Evolutionary conservation across 192 early-diverging fungal genomes (phyloP).

Genomic region (Tieghemiomyces parasiticus): DNA sequence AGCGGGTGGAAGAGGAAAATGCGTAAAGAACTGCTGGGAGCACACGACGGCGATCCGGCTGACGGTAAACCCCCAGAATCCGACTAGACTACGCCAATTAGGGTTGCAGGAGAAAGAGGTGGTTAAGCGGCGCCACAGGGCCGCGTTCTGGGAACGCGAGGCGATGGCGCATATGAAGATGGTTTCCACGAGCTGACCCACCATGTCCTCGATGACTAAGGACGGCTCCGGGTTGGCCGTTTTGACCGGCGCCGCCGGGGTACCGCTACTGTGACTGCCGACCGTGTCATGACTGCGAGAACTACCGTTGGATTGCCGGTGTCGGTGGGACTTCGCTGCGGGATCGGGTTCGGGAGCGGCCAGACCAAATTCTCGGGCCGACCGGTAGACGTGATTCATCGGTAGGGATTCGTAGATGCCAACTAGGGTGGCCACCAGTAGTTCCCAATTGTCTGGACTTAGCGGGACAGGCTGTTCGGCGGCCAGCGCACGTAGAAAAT

Average conservation of each 20-base stretch:
- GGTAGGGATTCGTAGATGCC: background rate
- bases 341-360: no score
- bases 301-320: no score
- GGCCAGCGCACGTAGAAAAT: background rate
- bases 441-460: background rate
- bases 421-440: background rate
- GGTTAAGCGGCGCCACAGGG: background rate
- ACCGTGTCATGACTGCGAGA: no score
- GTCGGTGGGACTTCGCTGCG: no score
- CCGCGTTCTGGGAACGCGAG: slow-evolving; percentile 3
- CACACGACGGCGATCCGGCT: background rate
- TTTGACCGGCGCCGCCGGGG: no score
- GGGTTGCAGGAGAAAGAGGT: background rate
- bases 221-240: background rate
- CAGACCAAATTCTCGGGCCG: no score
- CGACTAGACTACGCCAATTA: background rate
- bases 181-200: slow-evolving; percentile 1
- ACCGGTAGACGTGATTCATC: background rate
- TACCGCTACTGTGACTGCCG: no score
- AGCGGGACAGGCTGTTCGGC: background rate
- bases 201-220: slow-evolving; percentile 1
- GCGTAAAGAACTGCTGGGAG: slow-evolving; percentile 1
- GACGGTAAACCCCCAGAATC: background rate
- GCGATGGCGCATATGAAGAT: background rate
- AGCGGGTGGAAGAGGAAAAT: background rate